phyloP scores from a whole-genome alignment of 2,329 filamentous ascomycete species.

The Talaromyces sp. region DNA sequence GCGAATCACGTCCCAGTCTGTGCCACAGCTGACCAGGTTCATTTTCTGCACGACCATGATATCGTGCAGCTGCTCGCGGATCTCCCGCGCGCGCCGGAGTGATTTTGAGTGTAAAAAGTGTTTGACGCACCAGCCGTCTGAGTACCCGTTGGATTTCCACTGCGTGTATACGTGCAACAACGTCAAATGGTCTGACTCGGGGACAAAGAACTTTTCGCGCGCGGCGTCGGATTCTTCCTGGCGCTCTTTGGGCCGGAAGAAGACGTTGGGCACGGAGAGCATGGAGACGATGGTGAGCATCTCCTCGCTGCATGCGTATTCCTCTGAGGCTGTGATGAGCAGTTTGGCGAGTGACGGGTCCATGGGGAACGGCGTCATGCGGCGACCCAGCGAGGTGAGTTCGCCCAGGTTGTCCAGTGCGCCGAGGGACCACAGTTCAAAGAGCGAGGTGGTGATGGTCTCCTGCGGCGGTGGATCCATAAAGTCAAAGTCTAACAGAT shows the following conservation, averaged over 20 bases:
- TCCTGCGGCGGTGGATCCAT: slow-evolving; percentile 99
- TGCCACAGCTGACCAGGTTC: slow-evolving; percentile 80
- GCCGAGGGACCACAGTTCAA: slow-evolving; percentile 94
- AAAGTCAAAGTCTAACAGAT: slow-evolving; percentile 94
- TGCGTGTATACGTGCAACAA: slow-evolving; percentile 93
- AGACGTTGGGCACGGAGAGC: slow-evolving; percentile 93
- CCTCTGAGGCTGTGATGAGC: slow-evolving; percentile 81
- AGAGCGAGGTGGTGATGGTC: slow-evolving; percentile 93
- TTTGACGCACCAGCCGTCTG: slow-evolving; percentile 84
- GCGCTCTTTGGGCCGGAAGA: slow-evolving; percentile 93
- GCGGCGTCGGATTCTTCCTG: slow-evolving; percentile 95
- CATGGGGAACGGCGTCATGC: slow-evolving; percentile 98
- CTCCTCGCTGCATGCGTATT: slow-evolving; percentile 92
- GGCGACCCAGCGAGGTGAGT: slow-evolving; percentile 76
- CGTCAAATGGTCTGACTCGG: slow-evolving; percentile 93
- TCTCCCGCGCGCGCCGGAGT: slow-evolving; percentile 84
- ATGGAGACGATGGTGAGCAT: slow-evolving; percentile 98
- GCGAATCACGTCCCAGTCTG: slow-evolving; percentile 92
- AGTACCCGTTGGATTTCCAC: slow-evolving; percentile 87
- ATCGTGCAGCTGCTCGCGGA: slow-evolving; percentile 85
- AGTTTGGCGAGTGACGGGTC: slow-evolving; percentile 93
- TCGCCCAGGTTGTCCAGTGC: slow-evolving; percentile 92
- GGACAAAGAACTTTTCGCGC: slow-evolving; percentile 96
- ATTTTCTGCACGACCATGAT: slow-evolving; percentile 95
- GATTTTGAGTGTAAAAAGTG: slow-evolving; percentile 97